Evolutionary conservation across 1,139 yeast species (phyloP).

Genomic region (Pichia sp.): DNA sequence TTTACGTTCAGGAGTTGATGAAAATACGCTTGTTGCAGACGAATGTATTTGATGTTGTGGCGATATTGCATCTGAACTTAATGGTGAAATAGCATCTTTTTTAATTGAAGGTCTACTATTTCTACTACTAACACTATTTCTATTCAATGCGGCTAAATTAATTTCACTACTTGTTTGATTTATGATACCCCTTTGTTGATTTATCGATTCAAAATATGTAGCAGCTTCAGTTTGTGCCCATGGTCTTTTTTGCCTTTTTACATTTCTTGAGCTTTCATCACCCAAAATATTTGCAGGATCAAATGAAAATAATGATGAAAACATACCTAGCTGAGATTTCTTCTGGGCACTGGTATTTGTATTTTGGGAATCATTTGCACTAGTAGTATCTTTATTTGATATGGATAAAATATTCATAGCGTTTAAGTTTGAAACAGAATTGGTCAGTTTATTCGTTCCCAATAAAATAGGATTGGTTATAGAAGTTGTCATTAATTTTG

Average conservation of each 20-base stretch:
- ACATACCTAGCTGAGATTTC: slow-evolving; percentile 9
- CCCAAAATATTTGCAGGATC: slow-evolving; percentile 14
- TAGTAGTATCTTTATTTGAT: not conserved
- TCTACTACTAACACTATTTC: not conserved
- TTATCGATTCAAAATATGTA: slow-evolving; percentile 24
- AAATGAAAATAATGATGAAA: slow-evolving; percentile 13
- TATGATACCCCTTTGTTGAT: slow-evolving; percentile 21
- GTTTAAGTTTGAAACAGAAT: not conserved
- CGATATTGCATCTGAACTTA: slow-evolving; percentile 28
- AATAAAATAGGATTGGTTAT: slow-evolving; percentile 1
- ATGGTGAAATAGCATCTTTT: slow-evolving; percentile 28
- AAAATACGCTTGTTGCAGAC: slow-evolving; percentile 27
- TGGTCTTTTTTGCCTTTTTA: slow-evolving; percentile 36
- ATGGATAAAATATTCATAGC: slow-evolving; percentile 3
- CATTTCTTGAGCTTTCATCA: slow-evolving; percentile 18
- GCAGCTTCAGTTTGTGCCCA: slow-evolving; percentile 26
- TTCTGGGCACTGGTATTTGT: not conserved
- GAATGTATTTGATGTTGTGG: slow-evolving; percentile 27
- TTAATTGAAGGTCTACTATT: slow-evolving; percentile 13
- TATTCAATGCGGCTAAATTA: not conserved
- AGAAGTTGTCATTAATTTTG: slow-evolving; percentile 19
- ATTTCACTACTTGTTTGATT: not conserved
- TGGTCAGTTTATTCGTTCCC: not conserved
- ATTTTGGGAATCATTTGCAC: not conserved
- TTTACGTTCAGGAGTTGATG: slow-evolving; percentile 27